Evolutionary conservation across 140 eudicot species (phyloP), one percentile per base, ranked within the genome.

Genomic region (Oenanthe javanica): DNA sequence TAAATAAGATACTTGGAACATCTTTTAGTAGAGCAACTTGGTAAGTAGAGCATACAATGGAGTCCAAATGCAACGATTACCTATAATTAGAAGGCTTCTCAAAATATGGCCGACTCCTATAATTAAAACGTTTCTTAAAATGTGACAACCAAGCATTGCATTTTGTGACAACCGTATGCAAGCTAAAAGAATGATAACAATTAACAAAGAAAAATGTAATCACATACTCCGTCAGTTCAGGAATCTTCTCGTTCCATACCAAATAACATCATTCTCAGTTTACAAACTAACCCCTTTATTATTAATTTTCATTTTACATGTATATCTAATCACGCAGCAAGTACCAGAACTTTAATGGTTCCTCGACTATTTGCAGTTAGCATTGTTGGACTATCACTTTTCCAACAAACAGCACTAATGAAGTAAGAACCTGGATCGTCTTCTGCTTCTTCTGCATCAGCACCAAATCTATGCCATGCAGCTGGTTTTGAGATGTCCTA

Each of bases 351-450:
- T 84, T 93, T 93, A 43, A 96, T 89, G 0, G 95, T 96, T 77
- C 99, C 99, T 78, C 85, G 96, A 87, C 99, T 93, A 82, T 96
- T 96, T 11, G 99, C 99, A 23, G 98, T 82, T 73, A 96, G 82
- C 91, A 96, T 86, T 31, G 97, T 93, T 2, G 97, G 93, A 84
- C 93, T 93, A 80, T 93, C 91, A 79, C 92, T 89, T 89, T 93
- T 93, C 98, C 99, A 96, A 84, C 99, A 91, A 59, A 93, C 99
- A 8, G 99, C 93, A 81, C 99, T 96, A 6, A 95, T 91, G 90
- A 96, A 96, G 79, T 92, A 90, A 2, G 99, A 93, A 47, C 98
- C 93, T 9, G 88, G 75, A 55, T 95, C 98, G 66, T 95, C 98
- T 1, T 87, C 89, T 2, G 77, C 85, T 42, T 85, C 88, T 0